A percentile compares a stretch with the other conserved stretches of the same genome.
Conservation (phyloP, 371 early-diverging fungal genomes). For the Coemansia linderi region DNA sequence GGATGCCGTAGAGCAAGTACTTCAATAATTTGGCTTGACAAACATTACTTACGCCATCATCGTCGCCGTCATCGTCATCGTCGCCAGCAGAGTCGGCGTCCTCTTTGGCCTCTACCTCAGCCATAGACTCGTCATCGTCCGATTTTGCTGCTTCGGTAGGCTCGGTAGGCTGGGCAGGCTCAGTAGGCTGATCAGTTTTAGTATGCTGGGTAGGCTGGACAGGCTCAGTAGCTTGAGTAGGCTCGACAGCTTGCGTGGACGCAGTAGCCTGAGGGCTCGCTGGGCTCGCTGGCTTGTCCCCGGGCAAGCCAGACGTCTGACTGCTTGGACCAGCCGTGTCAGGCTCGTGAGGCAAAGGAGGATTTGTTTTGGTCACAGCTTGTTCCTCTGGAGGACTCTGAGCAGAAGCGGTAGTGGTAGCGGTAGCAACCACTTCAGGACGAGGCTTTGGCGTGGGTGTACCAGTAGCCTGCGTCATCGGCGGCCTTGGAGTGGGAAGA, state of each 20-base stretch:
- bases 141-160: not conserved
- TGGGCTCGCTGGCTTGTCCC: not conserved
- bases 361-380: not conserved
- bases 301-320: not conserved
- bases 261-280: not conserved
- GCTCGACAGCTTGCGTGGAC: no score
- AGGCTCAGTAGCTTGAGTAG: no score
- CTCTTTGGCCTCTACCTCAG: not conserved
- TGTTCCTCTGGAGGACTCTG: not conserved
- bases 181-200: no score
- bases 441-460: not conserved
- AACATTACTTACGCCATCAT: conserved; percentile 15
- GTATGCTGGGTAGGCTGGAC: no score
- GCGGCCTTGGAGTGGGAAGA: not conserved
- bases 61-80: conserved; percentile 13
- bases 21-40: not conserved
- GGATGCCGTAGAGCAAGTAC: not conserved
- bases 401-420: not conserved
- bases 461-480: not conserved
- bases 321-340: not conserved
- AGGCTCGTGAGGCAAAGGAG: not conserved
- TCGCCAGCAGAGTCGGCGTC: not conserved
- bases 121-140: not conserved
- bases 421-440: not conserved
- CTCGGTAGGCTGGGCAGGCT: no score